Evolutionary conservation across 768 basidiomycete species (phyloP), one percentile per base, ranked within the genome.

Genomic region (Amylocystis lapponica): DNA sequence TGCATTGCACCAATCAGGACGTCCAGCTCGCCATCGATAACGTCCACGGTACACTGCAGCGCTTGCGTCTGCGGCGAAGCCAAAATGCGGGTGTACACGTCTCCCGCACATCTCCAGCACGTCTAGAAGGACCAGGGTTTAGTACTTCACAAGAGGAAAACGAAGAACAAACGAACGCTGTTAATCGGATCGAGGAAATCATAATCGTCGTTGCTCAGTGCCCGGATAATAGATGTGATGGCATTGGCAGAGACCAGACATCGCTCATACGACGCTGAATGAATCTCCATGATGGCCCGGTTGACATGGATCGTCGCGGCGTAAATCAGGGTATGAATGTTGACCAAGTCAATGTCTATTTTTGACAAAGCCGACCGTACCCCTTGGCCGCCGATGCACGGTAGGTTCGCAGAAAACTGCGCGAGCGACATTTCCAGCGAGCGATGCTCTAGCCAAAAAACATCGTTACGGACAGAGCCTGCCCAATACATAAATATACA

Each of bases 101-200:
- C 66, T n/a, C 68, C 66, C 12, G 62, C 62, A 26, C 54, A 57
- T 22, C 56, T 58, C 69, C 69, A 70, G 46, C 68, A 70, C 5
- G 68, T 57, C 66, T 69, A 42, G 19, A 27, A 22, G 4, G 16
- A 20, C 5, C 29, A 32, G 16, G 37, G 35, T 27, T 38, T 37
- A n/a, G 14, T 22, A n/a, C 30, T 23, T 27, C 27, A 39, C 22
- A 9, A 33, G 19, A 16, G 9, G 12, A 19, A 9, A 27, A 38
- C 25, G 20, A 32, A 27, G 7, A 33, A 27, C n/a, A 12, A 17
- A 71, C 76, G 52, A 51, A 79, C 78, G 29, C 70, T 66, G 17
- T 77, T 60, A 30, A 75, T 69, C 5, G 78, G 77, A 60, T 79
- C 76, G 14, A 79, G 57, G 47, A 66, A 71, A 42, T 67, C 65